These are phyloP conservation scores for Dioscorea cayenensis DNA, from an alignment of 116 monocot species.

Conservation along the genomic window DNA sequence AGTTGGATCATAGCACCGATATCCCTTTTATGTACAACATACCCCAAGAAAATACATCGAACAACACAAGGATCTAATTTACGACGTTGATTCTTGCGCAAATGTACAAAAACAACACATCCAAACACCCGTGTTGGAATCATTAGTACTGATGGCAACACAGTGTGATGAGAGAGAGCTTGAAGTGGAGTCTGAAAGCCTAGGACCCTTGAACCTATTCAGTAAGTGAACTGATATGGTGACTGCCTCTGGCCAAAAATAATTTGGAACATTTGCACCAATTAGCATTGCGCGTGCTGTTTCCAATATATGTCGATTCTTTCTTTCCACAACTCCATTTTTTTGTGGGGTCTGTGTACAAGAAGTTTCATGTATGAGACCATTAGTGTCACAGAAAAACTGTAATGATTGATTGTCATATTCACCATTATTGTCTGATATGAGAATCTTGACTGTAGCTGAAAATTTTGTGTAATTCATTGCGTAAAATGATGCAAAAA, in stretches of 20 bases:
- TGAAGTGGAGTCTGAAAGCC: neutral
- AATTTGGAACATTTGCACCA: neutral
- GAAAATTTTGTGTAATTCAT: slow-evolving; percentile 11
- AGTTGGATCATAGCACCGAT: slow-evolving; percentile 1
- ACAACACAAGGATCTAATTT: too few species aligned
- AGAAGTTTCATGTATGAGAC: neutral
- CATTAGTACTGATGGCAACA: neutral
- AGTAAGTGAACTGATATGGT: neutral
- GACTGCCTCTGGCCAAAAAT: neutral
- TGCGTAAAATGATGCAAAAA: slow-evolving; percentile 9
- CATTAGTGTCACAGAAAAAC: neutral
- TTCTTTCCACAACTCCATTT: slow-evolving; percentile 10
- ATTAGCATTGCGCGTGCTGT: neutral
- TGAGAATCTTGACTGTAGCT: slow-evolving; percentile 8
- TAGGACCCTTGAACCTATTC: neutral
- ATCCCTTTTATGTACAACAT: neutral
- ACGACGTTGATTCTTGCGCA: neutral
- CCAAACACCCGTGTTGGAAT: neutral
- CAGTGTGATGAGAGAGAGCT: neutral
- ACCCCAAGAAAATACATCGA: slow-evolving; percentile 1
- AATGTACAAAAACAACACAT: neutral
- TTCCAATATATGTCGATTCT: slow-evolving; percentile 4
- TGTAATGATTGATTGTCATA: slow-evolving; percentile 2
- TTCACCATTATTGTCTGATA: slow-evolving; percentile 3
- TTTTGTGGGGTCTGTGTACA: slow-evolving; percentile 5